These are phyloP conservation scores for Plantago ovata DNA, from an alignment of 257 asterid genomes.

Conservation along the genomic window DNA sequence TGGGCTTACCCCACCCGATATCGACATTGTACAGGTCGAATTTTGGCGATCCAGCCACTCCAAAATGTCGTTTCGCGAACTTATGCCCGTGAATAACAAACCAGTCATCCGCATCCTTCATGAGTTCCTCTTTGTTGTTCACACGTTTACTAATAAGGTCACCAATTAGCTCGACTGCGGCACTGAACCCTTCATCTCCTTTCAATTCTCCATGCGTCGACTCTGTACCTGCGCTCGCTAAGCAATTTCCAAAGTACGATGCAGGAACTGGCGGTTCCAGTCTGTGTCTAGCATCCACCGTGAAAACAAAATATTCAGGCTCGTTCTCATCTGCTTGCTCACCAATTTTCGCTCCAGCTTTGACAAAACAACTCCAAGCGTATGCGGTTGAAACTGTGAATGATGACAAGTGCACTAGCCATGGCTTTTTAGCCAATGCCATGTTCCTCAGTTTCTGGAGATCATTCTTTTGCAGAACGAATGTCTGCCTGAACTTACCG, in stretches of 20 bases:
- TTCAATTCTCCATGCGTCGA: slow-evolving; percentile 23
- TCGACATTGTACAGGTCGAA: slow-evolving; percentile 34
- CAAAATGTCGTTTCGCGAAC: slow-evolving; percentile 23
- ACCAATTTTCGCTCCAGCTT: slow-evolving; percentile 23
- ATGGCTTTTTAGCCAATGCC: slow-evolving; percentile 20
- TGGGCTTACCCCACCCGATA: slow-evolving; percentile 40
- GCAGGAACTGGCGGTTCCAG: slow-evolving; percentile 36
- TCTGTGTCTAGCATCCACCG: slow-evolving; percentile 38
- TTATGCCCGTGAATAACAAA: slow-evolving; percentile 1
- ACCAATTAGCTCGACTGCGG: slow-evolving; percentile 30
- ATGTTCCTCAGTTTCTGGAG: slow-evolving; percentile 29
- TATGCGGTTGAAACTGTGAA: slow-evolving; percentile 36
- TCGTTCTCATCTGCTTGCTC: slow-evolving; percentile 22
- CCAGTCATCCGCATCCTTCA: slow-evolving; percentile 34
- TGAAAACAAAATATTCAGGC: slow-evolving; percentile 31
- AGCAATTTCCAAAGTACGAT: slow-evolving; percentile 38
- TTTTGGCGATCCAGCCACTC: slow-evolving; percentile 41
- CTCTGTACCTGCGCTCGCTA: slow-evolving; percentile 14
- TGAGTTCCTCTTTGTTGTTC: slow-evolving; percentile 19
- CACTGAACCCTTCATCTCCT: slow-evolving; percentile 27
- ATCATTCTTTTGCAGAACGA: slow-evolving; percentile 22
- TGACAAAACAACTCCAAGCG: slow-evolving; percentile 42
- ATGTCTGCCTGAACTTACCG: slow-evolving; percentile 37
- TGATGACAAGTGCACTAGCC: slow-evolving; percentile 30
- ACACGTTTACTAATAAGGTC: slow-evolving; percentile 24